Base-by-base conservation (phyloP, 106 monocot genomes). In the Acanthochlamys bracteata region DNA sequence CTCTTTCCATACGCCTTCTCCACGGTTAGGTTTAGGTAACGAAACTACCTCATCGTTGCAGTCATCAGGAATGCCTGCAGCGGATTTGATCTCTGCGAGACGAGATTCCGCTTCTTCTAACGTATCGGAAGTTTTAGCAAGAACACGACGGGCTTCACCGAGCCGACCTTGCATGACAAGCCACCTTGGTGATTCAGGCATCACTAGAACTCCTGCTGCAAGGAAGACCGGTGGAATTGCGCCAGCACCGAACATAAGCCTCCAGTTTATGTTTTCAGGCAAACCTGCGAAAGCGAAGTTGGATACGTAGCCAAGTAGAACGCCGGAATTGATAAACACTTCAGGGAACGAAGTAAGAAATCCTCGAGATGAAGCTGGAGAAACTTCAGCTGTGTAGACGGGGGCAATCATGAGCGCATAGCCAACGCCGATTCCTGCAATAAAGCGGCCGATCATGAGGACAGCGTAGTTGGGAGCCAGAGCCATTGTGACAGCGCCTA, bases 371-470 rank as follows among this genome's bases (percentile, higher is more conserved):
- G 69, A 45, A 15, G 69, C 47, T 13, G 69, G 69, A 12, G 69
- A 0, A 22, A 69, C 27, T 42, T 69, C 69, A 17, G 69, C 69
- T 13, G 68, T 58, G 71, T 76, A 84, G n/a, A 84, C 84, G 2
- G 83, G 83, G 6, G 83, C 91, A 7, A 92, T 86, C 83, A 86
- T 74, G 14, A 81, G 69, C 10, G 82, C 84, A 63, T 79, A 92
- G 13, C 92, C 92, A 17, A 84, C 74, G 15, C 91, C 91, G 23
- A 92, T 45, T 4, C 91, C 91, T 4, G 91, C 91, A 0, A 92
- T 76, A 59, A 83, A 92, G 12, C 92, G 78, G 10, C 92, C 92
- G 4, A 69, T 45, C 86, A 92, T 86, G 63, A 92, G 81, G 25
- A 92, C 46, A 24, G 69, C 71, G 60, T 86, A 92, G 77, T 66